These are phyloP conservation scores for Stipa capillata DNA, from an alignment of 176 grass and related monocot genomes.

Conservation along the genomic window DNA sequence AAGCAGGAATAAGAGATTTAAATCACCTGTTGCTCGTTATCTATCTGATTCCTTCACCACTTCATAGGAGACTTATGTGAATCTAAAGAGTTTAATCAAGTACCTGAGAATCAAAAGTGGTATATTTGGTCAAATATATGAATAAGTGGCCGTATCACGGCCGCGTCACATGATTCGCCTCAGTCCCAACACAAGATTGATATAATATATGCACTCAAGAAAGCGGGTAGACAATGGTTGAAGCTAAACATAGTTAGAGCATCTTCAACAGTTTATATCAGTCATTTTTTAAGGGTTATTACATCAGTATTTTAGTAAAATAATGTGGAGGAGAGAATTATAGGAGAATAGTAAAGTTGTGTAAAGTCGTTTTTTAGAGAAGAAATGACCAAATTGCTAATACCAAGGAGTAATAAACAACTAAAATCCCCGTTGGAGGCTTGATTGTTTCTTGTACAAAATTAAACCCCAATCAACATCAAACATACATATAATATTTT, in stretches of 20 bases:
- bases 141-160: not conserved
- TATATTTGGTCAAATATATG: not conserved
- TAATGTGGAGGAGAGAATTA: no score
- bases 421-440: no score
- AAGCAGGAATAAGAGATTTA: not conserved
- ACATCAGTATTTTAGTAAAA: no score
- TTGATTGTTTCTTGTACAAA: no score
- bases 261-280: no score
- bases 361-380: no score
- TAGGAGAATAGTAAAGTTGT: no score
- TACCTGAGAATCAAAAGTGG: not conserved
- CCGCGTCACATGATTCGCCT: slow-evolving; percentile 14
- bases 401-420: no score
- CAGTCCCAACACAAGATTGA: not conserved
- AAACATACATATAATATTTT: no score
- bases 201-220: not conserved
- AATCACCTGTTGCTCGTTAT: not conserved
- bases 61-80: not conserved
- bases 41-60: not conserved
- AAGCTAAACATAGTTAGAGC: not conserved
- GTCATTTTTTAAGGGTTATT: no score
- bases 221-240: not conserved
- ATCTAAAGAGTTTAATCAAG: not conserved
- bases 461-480: no score
- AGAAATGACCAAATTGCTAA: no score